These are phyloP conservation scores for Hypoxylon fuscum DNA, from an alignment of 495 filamentous ascomycete species.

Conservation along the genomic window DNA sequence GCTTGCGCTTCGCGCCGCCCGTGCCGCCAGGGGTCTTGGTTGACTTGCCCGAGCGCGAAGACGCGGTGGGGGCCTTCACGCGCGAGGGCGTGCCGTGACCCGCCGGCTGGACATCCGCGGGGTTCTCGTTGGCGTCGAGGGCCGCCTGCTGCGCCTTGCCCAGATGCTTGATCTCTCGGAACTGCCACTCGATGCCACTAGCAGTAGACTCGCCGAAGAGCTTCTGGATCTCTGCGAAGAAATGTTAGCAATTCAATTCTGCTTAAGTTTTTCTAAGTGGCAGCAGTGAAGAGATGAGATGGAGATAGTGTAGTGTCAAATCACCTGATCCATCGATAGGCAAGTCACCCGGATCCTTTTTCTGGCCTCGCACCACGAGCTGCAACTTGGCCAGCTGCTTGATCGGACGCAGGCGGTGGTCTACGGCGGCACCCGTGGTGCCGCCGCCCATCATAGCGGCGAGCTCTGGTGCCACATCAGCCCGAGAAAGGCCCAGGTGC, in stretches of 20 bases:
- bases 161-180: conserved; percentile 54
- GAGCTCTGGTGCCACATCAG: conserved; percentile 34
- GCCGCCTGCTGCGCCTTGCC: conserved; percentile 50
- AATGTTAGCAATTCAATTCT: background rate
- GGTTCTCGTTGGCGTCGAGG: conserved; percentile 40
- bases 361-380: background rate
- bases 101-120: conserved; percentile 22
- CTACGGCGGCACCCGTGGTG: conserved; percentile 46
- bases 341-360: conserved; percentile 31
- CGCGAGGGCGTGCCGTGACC: background rate
- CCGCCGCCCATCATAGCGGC: conserved; percentile 35
- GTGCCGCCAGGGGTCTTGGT: background rate
- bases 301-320: background rate
- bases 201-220: conserved; percentile 55
- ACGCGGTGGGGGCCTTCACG: background rate
- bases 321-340: conserved; percentile 35
- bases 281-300: background rate
- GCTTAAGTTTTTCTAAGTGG: background rate
- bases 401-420: conserved; percentile 57
- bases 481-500: background rate
- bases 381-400: conserved; percentile 45
- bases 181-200: conserved; percentile 57
- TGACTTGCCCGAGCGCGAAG: background rate
- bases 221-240: conserved; percentile 50
- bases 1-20: conserved; percentile 36